Percentiles rank a stretch among this genome's conserved stretches.
phyloP scores from a whole-genome alignment of 441 rosid species.

The Sinapis alba region DNA sequence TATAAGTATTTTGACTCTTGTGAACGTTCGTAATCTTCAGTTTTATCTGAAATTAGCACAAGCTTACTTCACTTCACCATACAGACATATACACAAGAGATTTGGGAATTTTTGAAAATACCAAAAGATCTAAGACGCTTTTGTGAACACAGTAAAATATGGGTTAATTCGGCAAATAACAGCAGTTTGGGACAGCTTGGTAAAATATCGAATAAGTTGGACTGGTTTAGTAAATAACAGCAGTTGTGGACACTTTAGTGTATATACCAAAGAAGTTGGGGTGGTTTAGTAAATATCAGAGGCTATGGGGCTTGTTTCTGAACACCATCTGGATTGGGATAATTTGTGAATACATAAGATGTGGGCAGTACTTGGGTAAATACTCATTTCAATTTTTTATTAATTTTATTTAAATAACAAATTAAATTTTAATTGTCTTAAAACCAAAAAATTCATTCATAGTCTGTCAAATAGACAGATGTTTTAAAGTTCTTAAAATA shows the following conservation, averaged over 20 bases:
- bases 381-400: too few relatives aligned
- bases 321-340: neutral
- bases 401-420: too few relatives aligned
- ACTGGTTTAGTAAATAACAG: neutral
- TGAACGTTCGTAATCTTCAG: conserved; percentile 17
- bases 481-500: too few relatives aligned
- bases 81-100: neutral
- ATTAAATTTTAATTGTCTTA: too few relatives aligned
- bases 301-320: neutral
- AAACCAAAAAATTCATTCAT: too few relatives aligned
- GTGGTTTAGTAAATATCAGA: neutral
- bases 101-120: neutral
- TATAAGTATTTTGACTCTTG: conserved; percentile 5
- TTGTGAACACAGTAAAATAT: neutral
- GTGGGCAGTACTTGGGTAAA: neutral
- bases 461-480: too few relatives aligned
- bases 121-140: neutral
- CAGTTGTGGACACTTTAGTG: neutral
- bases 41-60: conserved; percentile 5
- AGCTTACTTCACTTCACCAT: neutral
- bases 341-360: neutral
- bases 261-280: neutral
- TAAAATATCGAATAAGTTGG: neutral
- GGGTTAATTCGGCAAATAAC: neutral
- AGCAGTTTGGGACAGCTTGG: neutral